Conservation (phyloP, 192 early-diverging fungal genomes). For the Linnemannia exigua region DNA sequence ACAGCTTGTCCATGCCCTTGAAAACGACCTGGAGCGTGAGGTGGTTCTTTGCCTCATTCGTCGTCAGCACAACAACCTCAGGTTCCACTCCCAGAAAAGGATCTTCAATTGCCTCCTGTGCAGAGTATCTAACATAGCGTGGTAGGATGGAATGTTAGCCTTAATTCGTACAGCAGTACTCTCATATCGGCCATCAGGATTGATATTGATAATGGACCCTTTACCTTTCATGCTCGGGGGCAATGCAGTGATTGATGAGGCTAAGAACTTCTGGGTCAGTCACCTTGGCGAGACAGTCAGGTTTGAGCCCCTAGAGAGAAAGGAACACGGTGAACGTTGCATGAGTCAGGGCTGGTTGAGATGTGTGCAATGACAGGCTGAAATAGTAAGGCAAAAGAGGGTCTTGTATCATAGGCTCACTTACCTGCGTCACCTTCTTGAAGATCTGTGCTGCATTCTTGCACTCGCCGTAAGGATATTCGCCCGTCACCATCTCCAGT, state of each 20-base stretch:
- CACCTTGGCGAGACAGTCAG: conserved; percentile 76
- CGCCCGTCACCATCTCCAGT: conserved; percentile 87
- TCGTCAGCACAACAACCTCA: conserved; percentile 75
- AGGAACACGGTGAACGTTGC: neutral
- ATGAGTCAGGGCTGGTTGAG: neutral
- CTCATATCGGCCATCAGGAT: no score
- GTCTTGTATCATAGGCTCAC: conserved; percentile 27
- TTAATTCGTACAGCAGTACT: neutral
- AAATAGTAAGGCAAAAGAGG: neutral
- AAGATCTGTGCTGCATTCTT: conserved; percentile 86
- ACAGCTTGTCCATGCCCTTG: conserved; percentile 84
- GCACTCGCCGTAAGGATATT: conserved; percentile 88
- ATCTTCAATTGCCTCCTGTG: conserved; percentile 79
- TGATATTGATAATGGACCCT: neutral
- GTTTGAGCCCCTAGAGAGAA: conserved; percentile 71
- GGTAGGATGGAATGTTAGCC: neutral
- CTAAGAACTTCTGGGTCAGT: conserved; percentile 74
- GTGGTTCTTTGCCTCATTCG: conserved; percentile 73
- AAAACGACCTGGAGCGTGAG: conserved; percentile 82
- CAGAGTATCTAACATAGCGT: conserved; percentile 63
- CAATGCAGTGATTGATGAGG: conserved; percentile 77
- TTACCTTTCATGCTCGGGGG: conserved; percentile 73
- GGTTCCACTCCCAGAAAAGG: conserved; percentile 81
- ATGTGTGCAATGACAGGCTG: neutral
- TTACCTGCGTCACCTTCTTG: conserved; percentile 80